phyloP scores from a whole-genome alignment of 805 yeast species.

The Torulaspora delbrueckii region DNA sequence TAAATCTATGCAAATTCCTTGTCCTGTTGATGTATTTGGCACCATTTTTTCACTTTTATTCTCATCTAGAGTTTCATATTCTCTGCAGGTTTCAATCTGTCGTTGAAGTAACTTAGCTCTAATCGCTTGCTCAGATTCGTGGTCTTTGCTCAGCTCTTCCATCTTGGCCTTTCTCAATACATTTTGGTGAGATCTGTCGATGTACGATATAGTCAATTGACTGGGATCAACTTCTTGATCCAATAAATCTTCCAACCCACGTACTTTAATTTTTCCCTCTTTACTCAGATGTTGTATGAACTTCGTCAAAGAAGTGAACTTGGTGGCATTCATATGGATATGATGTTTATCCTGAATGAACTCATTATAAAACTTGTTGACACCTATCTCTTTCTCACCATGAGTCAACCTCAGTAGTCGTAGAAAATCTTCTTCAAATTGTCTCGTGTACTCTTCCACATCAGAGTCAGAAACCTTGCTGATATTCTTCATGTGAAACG shows the following conservation, averaged over 20 bases:
- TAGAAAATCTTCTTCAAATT: constrained; percentile 62
- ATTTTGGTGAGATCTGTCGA: constrained; percentile 52
- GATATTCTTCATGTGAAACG: constrained; percentile 63
- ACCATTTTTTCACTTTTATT: not conserved
- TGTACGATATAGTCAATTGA: constrained; percentile 45
- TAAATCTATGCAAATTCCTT: not conserved
- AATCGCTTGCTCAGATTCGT: constrained; percentile 45
- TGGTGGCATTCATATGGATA: constrained; percentile 85
- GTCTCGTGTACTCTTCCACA: constrained; percentile 53
- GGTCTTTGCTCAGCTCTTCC: constrained; percentile 35
- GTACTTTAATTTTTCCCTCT: constrained; percentile 52
- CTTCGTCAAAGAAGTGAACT: constrained; percentile 64
- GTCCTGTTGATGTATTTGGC: not conserved
- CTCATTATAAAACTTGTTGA: constrained; percentile 86
- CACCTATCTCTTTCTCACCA: constrained; percentile 74
- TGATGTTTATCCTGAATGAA: constrained; percentile 78
- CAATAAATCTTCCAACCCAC: constrained; percentile 29
- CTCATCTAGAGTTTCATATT: constrained; percentile 12
- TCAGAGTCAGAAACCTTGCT: constrained; percentile 44
- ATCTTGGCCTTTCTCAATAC: constrained; percentile 38
- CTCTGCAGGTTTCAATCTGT: constrained; percentile 42
- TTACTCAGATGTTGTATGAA: constrained; percentile 60
- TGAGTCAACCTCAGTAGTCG: constrained; percentile 59
- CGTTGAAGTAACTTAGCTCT: constrained; percentile 41
- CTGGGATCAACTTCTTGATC: constrained; percentile 35